Percentiles rank a stretch among this genome's conserved stretches.
These are phyloP conservation scores for Aureobasidium sp. DNA, from an alignment of 2,329 filamentous ascomycete genomes.

Conservation along the genomic window DNA sequence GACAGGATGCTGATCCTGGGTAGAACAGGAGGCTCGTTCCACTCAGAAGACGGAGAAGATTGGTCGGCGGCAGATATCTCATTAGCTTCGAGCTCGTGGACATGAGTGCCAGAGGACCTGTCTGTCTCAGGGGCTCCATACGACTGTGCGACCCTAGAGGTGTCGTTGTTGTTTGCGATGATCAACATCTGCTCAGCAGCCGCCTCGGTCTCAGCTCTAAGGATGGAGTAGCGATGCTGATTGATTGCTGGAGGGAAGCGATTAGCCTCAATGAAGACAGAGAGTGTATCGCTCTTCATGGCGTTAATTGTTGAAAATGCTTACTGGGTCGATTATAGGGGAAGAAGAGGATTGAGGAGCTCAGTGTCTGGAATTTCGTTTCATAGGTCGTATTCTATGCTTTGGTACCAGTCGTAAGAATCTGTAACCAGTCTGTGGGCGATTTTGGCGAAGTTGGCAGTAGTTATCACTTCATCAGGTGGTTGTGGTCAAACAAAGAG, in stretches of 20 bases:
- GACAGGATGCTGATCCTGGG: neutral
- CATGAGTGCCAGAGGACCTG: neutral
- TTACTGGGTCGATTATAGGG: neutral
- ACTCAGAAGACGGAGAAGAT: neutral
- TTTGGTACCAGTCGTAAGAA: neutral
- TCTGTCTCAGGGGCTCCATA: neutral
- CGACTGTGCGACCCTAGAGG: neutral
- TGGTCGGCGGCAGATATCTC: neutral
- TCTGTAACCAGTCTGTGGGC: neutral
- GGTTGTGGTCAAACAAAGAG: neutral
- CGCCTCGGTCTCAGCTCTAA: neutral
- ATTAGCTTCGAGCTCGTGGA: neutral
- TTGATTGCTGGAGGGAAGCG: slow-evolving; percentile 9
- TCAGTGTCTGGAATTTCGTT: neutral
- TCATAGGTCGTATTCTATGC: neutral
- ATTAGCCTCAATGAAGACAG: slow-evolving; percentile 4
- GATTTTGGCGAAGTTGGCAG: neutral
- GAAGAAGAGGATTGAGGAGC: too few relatives aligned
- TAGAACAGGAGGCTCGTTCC: neutral
- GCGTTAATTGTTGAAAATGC: neutral
- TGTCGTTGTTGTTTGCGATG: neutral
- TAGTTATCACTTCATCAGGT: neutral
- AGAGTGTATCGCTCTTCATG: neutral
- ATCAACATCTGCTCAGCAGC: neutral
- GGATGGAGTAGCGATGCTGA: neutral